These are phyloP conservation scores for Vitis cinerea DNA, from an alignment of 164 flowering plant genomes.

Conservation along the genomic window DNA sequence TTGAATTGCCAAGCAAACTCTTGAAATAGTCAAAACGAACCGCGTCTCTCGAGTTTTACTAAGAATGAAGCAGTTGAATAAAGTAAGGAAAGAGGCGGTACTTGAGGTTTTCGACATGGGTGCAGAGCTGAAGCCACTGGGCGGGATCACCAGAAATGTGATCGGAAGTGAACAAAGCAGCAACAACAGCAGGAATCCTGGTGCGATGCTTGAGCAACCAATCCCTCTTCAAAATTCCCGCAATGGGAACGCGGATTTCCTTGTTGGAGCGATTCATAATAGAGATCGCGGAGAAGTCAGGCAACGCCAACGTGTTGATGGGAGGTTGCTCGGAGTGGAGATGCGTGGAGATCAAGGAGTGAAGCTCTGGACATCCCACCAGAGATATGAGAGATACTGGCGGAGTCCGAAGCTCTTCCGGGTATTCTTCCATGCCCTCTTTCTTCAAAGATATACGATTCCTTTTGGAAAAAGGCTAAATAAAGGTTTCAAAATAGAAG, in stretches of 20 bases:
- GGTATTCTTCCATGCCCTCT: conserved; percentile 73
- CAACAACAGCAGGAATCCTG: conserved; percentile 66
- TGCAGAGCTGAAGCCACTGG: conserved; percentile 90
- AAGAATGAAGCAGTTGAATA: too few relatives aligned
- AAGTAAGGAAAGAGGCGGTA: conserved; percentile 22
- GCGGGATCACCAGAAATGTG: conserved; percentile 89
- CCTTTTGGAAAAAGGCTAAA: too few relatives aligned
- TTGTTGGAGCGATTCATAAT: conserved; percentile 8
- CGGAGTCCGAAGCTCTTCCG: conserved; percentile 90
- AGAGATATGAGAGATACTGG: conserved; percentile 69
- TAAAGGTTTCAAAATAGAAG: too few relatives aligned
- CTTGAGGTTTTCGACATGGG: conserved; percentile 83
- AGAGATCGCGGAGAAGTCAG: conserved; percentile 71
- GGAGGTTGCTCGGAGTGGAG: conserved; percentile 85
- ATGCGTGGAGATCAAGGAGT: conserved; percentile 51
- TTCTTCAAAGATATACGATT: too few relatives aligned
- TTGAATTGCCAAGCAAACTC: too few relatives aligned
- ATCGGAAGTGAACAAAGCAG: conserved; percentile 62
- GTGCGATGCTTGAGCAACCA: conserved; percentile 92
- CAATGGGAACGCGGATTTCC: conserved; percentile 1
- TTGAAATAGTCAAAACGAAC: too few relatives aligned
- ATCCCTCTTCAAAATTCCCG: conserved; percentile 70
- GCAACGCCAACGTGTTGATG: conserved; percentile 78
- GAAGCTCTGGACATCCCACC: conserved; percentile 79
- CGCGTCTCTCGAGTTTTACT: too few relatives aligned